These are phyloP conservation scores for Aureobasidium vineae DNA, from an alignment of 2,329 filamentous ascomycete species.

Conservation along the genomic window DNA sequence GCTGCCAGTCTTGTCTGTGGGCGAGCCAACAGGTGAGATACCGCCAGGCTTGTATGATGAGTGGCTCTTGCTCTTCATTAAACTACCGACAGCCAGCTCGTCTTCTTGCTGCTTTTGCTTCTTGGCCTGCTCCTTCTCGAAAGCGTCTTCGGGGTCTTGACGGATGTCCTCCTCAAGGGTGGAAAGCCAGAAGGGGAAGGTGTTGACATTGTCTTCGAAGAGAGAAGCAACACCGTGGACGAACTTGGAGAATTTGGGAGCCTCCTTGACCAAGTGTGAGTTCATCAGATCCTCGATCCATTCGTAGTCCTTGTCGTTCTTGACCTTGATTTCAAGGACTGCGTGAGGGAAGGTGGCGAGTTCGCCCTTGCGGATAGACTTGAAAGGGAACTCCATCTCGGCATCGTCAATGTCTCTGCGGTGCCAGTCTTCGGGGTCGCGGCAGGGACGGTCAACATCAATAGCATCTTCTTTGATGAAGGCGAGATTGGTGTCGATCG, in stretches of 20 bases:
- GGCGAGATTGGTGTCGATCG: constrained; percentile 87
- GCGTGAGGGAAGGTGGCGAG: constrained; percentile 88
- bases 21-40: constrained; percentile 67
- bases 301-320: constrained; percentile 65
- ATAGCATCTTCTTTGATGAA: constrained; percentile 76
- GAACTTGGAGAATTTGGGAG: constrained; percentile 93
- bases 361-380: constrained; percentile 83
- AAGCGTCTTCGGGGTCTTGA: constrained; percentile 84
- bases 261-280: constrained; percentile 87
- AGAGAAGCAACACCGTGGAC: constrained; percentile 87
- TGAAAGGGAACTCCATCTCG: constrained; percentile 83
- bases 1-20: constrained; percentile 51
- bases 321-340: constrained; percentile 87
- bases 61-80: constrained; percentile 55
- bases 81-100: constrained; percentile 83
- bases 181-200: constrained; percentile 91
- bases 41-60: constrained; percentile 27
- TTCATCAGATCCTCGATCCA: constrained; percentile 93
- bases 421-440: constrained; percentile 87
- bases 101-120: constrained; percentile 79
- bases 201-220: constrained; percentile 94
- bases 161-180: constrained; percentile 92
- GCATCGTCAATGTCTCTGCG: constrained; percentile 81
- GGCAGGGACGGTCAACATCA: constrained; percentile 79
- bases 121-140: constrained; percentile 85